A percentile compares a stretch with the other conserved stretches of the same genome.
phyloP scores from a whole-genome alignment of 2,329 filamentous ascomycete species.

The Teratosphaeria zuluensis region DNA sequence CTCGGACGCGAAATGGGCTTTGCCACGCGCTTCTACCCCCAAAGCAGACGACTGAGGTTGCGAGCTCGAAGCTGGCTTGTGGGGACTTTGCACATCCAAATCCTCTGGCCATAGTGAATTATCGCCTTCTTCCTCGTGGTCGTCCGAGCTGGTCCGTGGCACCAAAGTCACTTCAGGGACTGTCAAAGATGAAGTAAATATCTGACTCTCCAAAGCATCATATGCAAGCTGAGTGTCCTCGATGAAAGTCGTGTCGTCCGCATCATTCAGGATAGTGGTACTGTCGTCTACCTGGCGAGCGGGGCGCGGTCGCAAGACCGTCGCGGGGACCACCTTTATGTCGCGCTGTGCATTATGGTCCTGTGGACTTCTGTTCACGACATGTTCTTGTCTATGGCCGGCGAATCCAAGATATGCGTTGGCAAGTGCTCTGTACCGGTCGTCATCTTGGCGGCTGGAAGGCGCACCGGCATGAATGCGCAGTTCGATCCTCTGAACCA shows the following conservation, averaged over 20 bases:
- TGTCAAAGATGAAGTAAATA: conserved; percentile 22
- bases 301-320: not conserved
- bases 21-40: not conserved
- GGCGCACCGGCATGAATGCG: conserved; percentile 38
- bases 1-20: not conserved
- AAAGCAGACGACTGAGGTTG: not conserved
- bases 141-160: not conserved
- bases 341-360: not conserved
- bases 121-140: not conserved
- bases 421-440: conserved; percentile 31
- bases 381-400: not conserved
- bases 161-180: conserved; percentile 2
- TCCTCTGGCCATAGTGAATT: conserved; percentile 6
- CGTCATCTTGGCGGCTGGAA: conserved; percentile 32
- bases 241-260: conserved; percentile 17
- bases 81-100: conserved; percentile 2
- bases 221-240: conserved; percentile 37
- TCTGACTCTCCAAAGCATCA: conserved; percentile 32
- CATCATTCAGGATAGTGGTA: not conserved
- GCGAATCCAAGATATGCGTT: conserved; percentile 32
- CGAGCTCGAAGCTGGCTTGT: not conserved
- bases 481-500: conserved; percentile 27
- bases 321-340: not conserved
- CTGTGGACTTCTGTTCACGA: not conserved
- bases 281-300: not conserved